Evolutionary conservation across 805 yeast genomes (phyloP).

Genomic region (Pichia cephalocereana): DNA sequence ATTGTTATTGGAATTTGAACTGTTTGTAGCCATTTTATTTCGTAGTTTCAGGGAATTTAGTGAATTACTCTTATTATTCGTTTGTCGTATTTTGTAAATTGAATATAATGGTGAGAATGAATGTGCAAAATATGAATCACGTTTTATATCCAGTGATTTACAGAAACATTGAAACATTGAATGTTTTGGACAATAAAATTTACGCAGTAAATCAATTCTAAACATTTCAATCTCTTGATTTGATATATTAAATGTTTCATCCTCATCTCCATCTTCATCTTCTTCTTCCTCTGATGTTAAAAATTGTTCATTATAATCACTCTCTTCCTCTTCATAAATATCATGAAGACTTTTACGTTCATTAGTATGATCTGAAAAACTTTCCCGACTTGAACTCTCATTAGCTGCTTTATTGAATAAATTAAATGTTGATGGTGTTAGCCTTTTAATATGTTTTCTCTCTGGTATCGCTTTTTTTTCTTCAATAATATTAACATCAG

Average conservation of each 20-base stretch:
- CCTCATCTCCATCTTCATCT: conserved; percentile 10
- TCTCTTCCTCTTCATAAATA: not conserved
- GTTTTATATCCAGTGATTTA: conserved; percentile 2
- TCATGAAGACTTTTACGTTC: not conserved
- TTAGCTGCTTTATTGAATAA: conserved; percentile 11
- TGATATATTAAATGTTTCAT: conserved; percentile 12
- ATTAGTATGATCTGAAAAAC: conserved; percentile 1
- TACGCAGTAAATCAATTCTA: conserved; percentile 14
- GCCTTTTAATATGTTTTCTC: conserved; percentile 2
- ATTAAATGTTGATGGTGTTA: conserved; percentile 12
- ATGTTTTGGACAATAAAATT: conserved; percentile 20
- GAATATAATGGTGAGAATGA: conserved; percentile 6
- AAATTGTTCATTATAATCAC: not conserved
- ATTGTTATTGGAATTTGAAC: too few relatives aligned
- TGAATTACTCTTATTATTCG: not conserved
- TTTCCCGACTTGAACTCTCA: not conserved
- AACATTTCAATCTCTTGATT: conserved; percentile 21
- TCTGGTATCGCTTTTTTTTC: too few relatives aligned
- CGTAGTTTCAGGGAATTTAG: not conserved
- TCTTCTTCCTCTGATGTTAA: conserved; percentile 8
- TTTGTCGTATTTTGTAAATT: conserved; percentile 5
- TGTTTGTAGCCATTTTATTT: not conserved
- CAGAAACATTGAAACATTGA: conserved; percentile 20
- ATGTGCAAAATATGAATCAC: not conserved
- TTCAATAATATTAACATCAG: not conserved